phyloP scores from a whole-genome alignment of 2,329 filamentous ascomycete species.

The Chaetomiaceae sp. region DNA sequence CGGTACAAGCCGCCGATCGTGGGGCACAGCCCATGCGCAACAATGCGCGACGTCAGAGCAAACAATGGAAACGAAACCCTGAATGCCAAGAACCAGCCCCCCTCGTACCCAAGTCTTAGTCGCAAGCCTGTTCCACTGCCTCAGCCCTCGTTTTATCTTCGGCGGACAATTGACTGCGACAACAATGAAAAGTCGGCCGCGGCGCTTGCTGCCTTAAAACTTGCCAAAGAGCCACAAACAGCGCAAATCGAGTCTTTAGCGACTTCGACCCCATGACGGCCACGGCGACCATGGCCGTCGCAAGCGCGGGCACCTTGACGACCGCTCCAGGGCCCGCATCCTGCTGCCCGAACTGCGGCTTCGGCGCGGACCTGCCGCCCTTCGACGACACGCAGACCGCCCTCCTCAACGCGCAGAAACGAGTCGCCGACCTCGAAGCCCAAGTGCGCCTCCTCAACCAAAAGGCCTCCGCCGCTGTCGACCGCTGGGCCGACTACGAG shows the following conservation, averaged over 20 bases:
- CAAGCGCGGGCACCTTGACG: constrained; percentile 16
- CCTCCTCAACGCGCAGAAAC: constrained; percentile 49
- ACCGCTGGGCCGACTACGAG: constrained; percentile 72
- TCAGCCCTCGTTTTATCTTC: too few species aligned
- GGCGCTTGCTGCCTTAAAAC: background rate
- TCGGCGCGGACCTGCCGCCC: constrained; percentile 29
- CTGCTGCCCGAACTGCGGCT: constrained; percentile 49
- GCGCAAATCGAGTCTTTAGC: background rate
- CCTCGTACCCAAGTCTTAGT: too few species aligned
- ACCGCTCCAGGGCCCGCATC: constrained; percentile 20
- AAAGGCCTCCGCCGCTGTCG: constrained; percentile 49
- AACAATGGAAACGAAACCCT: background rate
- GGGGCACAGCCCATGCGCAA: constrained; percentile 9
- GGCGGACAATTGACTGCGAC: background rate
- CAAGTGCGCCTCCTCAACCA: constrained; percentile 65
- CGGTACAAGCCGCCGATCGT: constrained; percentile 15
- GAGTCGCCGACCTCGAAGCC: constrained; percentile 63
- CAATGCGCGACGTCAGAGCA: constrained; percentile 13
- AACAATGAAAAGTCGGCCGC: background rate
- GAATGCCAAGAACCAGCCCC: constrained; percentile 11
- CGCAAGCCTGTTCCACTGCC: too few species aligned
- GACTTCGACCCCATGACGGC: constrained; percentile 1
- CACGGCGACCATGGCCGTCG: constrained; percentile 18
- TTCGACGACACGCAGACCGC: constrained; percentile 34
- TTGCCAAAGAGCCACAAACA: background rate